These are phyloP conservation scores for Plasmodium vivax DNA, from an alignment of 169 alveolate species.

Conservation along the genomic window DNA sequence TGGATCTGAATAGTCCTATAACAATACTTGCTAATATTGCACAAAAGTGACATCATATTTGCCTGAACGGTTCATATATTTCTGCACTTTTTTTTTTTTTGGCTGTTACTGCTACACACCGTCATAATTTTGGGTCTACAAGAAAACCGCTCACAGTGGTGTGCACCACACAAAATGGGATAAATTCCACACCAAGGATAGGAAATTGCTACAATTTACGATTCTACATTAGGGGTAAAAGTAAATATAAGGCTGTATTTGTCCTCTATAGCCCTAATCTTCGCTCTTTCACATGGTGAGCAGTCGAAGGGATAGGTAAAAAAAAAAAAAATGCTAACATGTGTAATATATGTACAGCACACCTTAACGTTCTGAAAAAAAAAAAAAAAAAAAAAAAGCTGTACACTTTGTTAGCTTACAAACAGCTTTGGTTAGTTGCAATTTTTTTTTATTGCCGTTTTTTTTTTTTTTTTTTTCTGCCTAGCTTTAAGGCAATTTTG, in stretches of 20 bases:
- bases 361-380: neutral
- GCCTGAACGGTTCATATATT: constrained; percentile 22
- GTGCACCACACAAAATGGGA: neutral
- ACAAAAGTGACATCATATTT: neutral
- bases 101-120: neutral
- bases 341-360: neutral
- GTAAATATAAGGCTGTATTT: neutral
- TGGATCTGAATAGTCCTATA: neutral
- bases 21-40: neutral
- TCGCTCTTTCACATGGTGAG: constrained; percentile 1
- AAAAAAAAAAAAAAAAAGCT: constrained; percentile 10
- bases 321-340: neutral
- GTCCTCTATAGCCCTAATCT: neutral
- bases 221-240: neutral
- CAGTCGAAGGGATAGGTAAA: neutral
- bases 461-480: neutral
- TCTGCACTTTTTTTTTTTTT: constrained; percentile 10
- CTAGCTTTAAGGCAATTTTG: neutral
- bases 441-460: neutral
- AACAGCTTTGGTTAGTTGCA: neutral
- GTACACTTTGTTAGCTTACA: constrained; percentile 4
- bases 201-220: neutral
- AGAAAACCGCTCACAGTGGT: neutral
- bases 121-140: neutral
- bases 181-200: neutral